Base-by-base conservation (phyloP, 495 filamentous ascomycete genomes). In the Xylaria castorea region DNA sequence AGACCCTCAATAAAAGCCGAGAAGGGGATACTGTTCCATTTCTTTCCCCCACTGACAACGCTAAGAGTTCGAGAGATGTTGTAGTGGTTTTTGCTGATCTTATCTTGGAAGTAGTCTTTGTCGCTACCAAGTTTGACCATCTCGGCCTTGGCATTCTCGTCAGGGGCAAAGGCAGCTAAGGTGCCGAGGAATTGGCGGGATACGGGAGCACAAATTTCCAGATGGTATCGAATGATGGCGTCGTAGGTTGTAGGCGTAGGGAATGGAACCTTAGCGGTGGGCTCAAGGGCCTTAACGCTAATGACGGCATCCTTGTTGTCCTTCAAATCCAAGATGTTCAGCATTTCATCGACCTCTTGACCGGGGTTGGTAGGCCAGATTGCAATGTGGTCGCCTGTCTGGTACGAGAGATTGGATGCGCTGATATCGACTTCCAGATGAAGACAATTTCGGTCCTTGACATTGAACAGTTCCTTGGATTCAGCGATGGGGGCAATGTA, bases 311-410 rank as follows among this genome's bases (percentile, higher is more conserved):
- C 85, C 65, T 91, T 91, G 85, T 97, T 97, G 8, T 87, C 84
- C 70, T 82, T 80, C 44, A 98, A 88, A 66, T 89, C 93, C 66
- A 97, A 88, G 68, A 97, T 87, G 63, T 88, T 83, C 64, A 99
- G 84, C 83, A 99, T 96, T 48, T 94, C 91, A 76, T 98, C 93
- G 32, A 98, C 95, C 81, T 98, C 95, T 71, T 87, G 89, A 61
- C 96, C 97, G 46, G 96, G 87, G 80, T 99, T 99, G 18, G 95
- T 98, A 16, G 96, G 96, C 96, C 96, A 99, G 74, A 99, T 83
- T 50, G 96, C 96, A 75, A 99, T 91, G 83, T 99, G 96, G 79
- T 99, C 96, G 77, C 96, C 96, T 46, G 97, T 98, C 79, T 95
- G 93, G 83, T 99, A 99, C 57, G 87, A 89, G 65, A 98, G 85